These are phyloP conservation scores for Ganoderma multipileum DNA, from an alignment of 1,284 basidiomycete species.

Conservation along the genomic window DNA sequence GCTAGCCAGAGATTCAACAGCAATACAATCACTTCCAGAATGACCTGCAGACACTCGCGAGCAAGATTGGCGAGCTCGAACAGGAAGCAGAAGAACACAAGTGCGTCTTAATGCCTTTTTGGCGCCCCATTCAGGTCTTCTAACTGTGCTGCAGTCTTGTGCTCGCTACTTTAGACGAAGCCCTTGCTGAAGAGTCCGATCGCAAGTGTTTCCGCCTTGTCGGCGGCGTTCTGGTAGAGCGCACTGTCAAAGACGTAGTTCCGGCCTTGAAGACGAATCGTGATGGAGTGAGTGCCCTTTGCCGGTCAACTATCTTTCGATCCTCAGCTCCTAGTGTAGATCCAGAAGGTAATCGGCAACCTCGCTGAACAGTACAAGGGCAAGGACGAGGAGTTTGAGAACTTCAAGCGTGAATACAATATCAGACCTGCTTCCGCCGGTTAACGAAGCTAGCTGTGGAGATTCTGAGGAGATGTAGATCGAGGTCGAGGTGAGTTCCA, in stretches of 20 bases:
- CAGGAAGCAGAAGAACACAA: slow-evolving; percentile 91
- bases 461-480: background rate
- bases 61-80: slow-evolving; percentile 94
- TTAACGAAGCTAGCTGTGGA: background rate
- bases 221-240: slow-evolving; percentile 94
- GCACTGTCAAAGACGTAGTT: slow-evolving; percentile 95
- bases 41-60: slow-evolving; percentile 85
- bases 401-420: slow-evolving; percentile 84
- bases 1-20: slow-evolving; percentile 80
- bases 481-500: background rate
- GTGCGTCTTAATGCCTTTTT: slow-evolving; percentile 46
- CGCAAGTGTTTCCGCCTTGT: slow-evolving; percentile 97
- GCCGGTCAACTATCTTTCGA: slow-evolving; percentile 5
- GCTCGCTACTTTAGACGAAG: slow-evolving; percentile 85
- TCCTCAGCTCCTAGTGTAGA: slow-evolving; percentile 51
- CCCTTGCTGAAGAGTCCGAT: slow-evolving; percentile 79
- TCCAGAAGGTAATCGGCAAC: slow-evolving; percentile 78
- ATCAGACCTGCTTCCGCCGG: slow-evolving; percentile 63
- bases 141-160: slow-evolving; percentile 70
- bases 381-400: slow-evolving; percentile 86
- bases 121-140: background rate
- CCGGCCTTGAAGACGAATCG: slow-evolving; percentile 88
- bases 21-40: slow-evolving; percentile 78
- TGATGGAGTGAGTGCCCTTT: slow-evolving; percentile 68
- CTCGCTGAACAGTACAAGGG: slow-evolving; percentile 87